A percentile compares a stretch with the other conserved stretches of the same genome.
Conservation (phyloP, 1,284 basidiomycete species). For the Fistulinella cinereoalba region DNA sequence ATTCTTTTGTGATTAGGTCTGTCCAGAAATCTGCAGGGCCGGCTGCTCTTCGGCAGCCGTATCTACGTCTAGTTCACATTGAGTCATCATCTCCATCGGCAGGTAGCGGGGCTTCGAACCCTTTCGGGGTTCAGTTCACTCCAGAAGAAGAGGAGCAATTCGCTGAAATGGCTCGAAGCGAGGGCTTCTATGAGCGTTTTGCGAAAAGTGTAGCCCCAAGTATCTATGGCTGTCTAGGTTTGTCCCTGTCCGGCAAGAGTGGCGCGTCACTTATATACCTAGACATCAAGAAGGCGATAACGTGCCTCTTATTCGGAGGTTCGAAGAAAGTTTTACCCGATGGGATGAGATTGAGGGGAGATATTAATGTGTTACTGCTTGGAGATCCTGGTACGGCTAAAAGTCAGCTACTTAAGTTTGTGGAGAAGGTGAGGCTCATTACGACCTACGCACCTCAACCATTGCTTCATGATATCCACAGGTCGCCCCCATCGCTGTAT, state of each 20-base stretch:
- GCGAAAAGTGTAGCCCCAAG: constrained; percentile 93
- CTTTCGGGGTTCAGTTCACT: constrained; percentile 83
- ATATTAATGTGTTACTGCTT: constrained; percentile 96
- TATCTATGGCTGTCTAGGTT: constrained; percentile 93
- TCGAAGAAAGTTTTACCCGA: constrained; percentile 99
- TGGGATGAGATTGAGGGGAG: constrained; percentile 94
- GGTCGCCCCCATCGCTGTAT: constrained; percentile 96
- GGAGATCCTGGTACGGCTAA: constrained; percentile 99
- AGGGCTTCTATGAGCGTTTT: constrained; percentile 93
- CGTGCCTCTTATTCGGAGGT: constrained; percentile 93
- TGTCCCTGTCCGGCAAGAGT: constrained; percentile 17
- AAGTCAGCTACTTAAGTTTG: constrained; percentile 95
- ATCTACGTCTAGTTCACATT: constrained; percentile 90
- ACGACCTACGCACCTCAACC: too few species aligned
- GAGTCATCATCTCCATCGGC: constrained; percentile 80
- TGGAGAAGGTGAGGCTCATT: constrained; percentile 77
- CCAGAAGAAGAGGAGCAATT: constrained; percentile 98
- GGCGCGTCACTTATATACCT: constrained; percentile 7
- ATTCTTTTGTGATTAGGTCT: constrained; percentile 6
- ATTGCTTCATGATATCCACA: too few species aligned
- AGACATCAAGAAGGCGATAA: constrained; percentile 99
- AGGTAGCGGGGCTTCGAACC: constrained; percentile 65
- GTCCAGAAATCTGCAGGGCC: constrained; percentile 70
- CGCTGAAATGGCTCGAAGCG: constrained; percentile 83
- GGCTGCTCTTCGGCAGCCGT: constrained; percentile 89